A percentile compares a stretch with the other conserved stretches of the same genome.
phyloP scores from a whole-genome alignment of 331 rosid genomes.

The Rhamnella rubrinervis region DNA sequence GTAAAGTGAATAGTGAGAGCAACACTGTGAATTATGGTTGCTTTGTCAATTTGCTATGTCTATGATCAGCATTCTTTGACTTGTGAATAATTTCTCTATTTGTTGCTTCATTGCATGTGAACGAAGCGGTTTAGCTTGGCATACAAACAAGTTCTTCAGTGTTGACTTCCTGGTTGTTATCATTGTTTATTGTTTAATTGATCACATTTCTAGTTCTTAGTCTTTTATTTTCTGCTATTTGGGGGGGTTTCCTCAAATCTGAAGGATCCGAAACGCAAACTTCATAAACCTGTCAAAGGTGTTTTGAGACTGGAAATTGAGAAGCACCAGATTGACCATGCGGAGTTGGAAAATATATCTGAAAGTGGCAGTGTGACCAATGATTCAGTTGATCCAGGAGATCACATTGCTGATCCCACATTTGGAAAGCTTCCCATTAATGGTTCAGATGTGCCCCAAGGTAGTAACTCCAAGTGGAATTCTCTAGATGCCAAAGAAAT shows the following conservation, averaged over 20 bases:
- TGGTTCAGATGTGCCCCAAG: constrained; percentile 78
- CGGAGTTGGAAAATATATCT: constrained; percentile 81
- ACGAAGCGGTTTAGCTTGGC: too few species aligned
- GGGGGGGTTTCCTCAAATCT: constrained; percentile 22
- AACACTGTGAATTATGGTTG: too few species aligned
- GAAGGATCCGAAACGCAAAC: constrained; percentile 94
- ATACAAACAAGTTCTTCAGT: neutral
- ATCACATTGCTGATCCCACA: constrained; percentile 52
- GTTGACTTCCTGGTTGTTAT: neutral
- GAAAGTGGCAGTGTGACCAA: constrained; percentile 84
- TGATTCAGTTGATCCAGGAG: constrained; percentile 77
- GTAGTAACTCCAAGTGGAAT: constrained; percentile 69
- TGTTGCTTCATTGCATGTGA: too few species aligned
- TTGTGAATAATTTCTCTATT: too few species aligned
- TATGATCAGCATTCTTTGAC: too few species aligned
- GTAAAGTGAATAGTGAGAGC: too few species aligned
- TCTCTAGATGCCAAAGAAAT: constrained; percentile 53
- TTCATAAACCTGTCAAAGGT: constrained; percentile 94
- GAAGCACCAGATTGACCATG: constrained; percentile 80
- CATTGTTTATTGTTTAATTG: neutral
- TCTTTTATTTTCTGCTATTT: constrained; percentile 7
- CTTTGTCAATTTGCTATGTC: too few species aligned
- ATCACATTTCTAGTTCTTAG: neutral
- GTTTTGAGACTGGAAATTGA: constrained; percentile 89
- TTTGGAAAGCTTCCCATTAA: constrained; percentile 66